Percentiles rank a stretch among this genome's conserved stretches.
Conservation (phyloP, 2,329 filamentous ascomycete genomes). For the Colletotrichum euphorbiae region DNA sequence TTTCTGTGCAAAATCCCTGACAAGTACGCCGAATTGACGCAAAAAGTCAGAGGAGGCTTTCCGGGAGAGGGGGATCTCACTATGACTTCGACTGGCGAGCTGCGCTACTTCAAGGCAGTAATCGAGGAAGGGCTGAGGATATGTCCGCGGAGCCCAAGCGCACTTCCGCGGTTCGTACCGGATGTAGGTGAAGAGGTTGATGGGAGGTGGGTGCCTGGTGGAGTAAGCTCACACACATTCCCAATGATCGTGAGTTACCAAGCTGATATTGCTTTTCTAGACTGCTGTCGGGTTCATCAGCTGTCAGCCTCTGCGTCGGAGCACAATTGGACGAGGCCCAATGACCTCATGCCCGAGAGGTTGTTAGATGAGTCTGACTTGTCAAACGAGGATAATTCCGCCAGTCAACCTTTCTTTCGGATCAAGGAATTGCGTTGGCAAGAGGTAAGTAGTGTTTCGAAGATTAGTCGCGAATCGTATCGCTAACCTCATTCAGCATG, state of each 20-base stretch:
- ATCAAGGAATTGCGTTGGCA: conserved; percentile 62
- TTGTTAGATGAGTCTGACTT: conserved; percentile 45
- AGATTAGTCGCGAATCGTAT: no score
- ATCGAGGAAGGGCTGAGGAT: conserved; percentile 53
- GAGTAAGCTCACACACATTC: conserved; percentile 41
- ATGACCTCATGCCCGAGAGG: conserved; percentile 53
- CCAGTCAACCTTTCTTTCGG: conserved; percentile 60
- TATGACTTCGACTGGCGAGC: conserved; percentile 47
- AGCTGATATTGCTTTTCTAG: not conserved
- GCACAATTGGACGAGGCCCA: conserved; percentile 47
- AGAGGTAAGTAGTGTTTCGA: conserved; percentile 50
- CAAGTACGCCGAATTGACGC: conserved; percentile 45
- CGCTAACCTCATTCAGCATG: conserved; percentile 44
- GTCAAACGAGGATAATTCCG: conserved; percentile 43
- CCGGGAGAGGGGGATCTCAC: conserved; percentile 44
- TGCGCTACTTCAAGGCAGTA: conserved; percentile 52
- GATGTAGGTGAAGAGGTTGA: conserved; percentile 29
- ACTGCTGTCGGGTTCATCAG: conserved; percentile 31
- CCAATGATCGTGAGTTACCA: not conserved
- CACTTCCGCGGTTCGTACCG: conserved; percentile 29
- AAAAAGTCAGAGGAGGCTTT: conserved; percentile 44
- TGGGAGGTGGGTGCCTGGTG: conserved; percentile 47
- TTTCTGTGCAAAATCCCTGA: conserved; percentile 50
- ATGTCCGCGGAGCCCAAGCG: conserved; percentile 32
- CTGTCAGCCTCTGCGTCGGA: conserved; percentile 20